Percentiles rank a stretch among this genome's conserved stretches.
Evolutionary conservation across 495 filamentous ascomycete genomes (phyloP).

Genomic region (Choiromyces venosus): DNA sequence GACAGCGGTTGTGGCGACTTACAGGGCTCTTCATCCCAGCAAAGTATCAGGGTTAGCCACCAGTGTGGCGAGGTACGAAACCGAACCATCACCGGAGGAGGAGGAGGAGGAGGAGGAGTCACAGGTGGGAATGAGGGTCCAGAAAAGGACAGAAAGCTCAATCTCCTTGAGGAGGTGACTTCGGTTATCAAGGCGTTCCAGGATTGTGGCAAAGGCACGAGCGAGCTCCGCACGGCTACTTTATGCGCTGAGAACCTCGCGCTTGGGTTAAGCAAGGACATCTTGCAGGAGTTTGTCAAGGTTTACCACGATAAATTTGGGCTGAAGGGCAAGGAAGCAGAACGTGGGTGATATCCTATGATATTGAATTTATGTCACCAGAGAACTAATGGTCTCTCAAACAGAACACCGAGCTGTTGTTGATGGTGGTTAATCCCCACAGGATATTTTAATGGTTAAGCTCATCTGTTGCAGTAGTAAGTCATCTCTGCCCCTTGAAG

Average conservation of each 20-base stretch:
- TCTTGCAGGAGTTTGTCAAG: neutral
- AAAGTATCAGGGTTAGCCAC: neutral
- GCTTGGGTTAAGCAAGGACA: neutral
- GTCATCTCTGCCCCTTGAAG: neutral
- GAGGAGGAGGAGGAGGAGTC: neutral
- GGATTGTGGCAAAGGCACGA: neutral
- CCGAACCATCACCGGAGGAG: neutral
- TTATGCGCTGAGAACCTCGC: neutral
- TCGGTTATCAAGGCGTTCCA: neutral
- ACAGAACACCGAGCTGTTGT: neutral
- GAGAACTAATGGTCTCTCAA: neutral
- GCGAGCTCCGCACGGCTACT: neutral
- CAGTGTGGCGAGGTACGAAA: neutral
- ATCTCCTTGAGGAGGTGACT: neutral
- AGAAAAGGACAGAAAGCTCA: neutral
- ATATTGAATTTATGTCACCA: neutral
- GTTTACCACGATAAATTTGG: neutral
- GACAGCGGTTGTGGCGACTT: neutral
- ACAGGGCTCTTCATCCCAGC: neutral
- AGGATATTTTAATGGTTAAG: neutral
- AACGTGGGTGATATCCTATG: neutral
- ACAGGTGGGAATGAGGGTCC: neutral
- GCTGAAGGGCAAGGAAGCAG: neutral
- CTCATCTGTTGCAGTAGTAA: neutral
- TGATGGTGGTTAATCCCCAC: neutral